These are phyloP conservation scores for Clavariopsis aquatica DNA, from an alignment of 495 filamentous ascomycete genomes.

Conservation along the genomic window DNA sequence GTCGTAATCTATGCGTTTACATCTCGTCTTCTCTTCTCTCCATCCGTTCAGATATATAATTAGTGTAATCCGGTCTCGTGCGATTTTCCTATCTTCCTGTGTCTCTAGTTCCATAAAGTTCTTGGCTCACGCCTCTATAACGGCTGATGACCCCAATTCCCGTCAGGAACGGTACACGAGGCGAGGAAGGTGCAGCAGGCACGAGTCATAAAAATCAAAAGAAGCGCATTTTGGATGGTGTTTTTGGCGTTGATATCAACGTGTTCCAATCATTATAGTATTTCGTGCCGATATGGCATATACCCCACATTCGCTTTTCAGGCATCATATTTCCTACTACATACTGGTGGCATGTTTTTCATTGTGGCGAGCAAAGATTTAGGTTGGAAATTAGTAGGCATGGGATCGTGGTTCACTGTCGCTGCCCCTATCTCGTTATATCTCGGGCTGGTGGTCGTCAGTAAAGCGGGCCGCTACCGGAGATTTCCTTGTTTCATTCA, in stretches of 20 bases:
- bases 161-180: slow-evolving; percentile 35
- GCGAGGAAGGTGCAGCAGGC: slow-evolving; percentile 10
- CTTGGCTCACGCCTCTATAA: slow-evolving; percentile 32
- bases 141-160: slow-evolving; percentile 28
- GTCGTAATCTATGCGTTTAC: slow-evolving; percentile 1
- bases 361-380: not conserved
- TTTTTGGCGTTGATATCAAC: slow-evolving; percentile 34
- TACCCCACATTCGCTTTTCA: slow-evolving; percentile 12
- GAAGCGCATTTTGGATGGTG: slow-evolving; percentile 34
- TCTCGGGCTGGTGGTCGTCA: not conserved
- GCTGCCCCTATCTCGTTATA: not conserved
- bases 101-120: slow-evolving; percentile 24
- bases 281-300: not conserved
- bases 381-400: slow-evolving; percentile 3
- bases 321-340: not conserved
- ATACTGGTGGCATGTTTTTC: not conserved
- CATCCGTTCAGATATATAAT: slow-evolving; percentile 16
- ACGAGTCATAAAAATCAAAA: slow-evolving; percentile 20
- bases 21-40: slow-evolving; percentile 22
- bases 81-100: slow-evolving; percentile 17
- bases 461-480: not conserved
- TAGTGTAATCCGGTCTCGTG: slow-evolving; percentile 25
- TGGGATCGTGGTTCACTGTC: not conserved
- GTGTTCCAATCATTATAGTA: slow-evolving; percentile 24
- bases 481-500: slow-evolving; percentile 4